Evolutionary conservation across 306 rosid species (phyloP).

Genomic region (Sechiopsis laciniata): DNA sequence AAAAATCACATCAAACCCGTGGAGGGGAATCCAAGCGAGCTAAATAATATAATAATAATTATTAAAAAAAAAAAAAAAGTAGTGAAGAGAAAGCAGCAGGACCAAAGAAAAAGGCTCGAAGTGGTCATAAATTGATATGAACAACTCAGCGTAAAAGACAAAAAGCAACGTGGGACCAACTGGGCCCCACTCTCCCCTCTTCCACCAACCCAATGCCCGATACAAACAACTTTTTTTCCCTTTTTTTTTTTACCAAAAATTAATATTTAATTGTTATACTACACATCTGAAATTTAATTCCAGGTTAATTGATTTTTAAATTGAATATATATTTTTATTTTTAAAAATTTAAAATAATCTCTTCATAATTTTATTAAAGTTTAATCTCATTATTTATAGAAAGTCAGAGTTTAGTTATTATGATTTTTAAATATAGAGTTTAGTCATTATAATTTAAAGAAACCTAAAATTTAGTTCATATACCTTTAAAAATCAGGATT

Average conservation of each 20-base stretch:
- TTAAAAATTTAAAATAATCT: no score
- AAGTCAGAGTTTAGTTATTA: no score
- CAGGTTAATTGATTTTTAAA: no score
- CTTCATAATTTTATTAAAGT: no score
- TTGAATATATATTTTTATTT: no score
- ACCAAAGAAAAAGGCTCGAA: slow-evolving; percentile 8
- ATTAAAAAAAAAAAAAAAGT: not conserved
- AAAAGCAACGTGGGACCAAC: slow-evolving; percentile 15
- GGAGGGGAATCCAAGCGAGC: slow-evolving; percentile 11
- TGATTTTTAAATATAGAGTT: no score
- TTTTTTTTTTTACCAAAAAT: not conserved
- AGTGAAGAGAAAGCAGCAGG: not conserved
- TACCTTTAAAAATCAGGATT: no score
- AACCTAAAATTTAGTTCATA: no score
- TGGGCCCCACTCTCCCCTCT: slow-evolving; percentile 14
- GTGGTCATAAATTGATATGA: slow-evolving; percentile 12
- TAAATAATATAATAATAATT: not conserved
- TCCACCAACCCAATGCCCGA: slow-evolving; percentile 12
- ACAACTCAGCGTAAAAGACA: slow-evolving; percentile 18
- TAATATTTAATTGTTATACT: no score
- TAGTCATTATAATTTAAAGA: no score
- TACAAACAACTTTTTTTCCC: not conserved
- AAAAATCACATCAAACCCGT: slow-evolving; percentile 9
- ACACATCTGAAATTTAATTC: no score
- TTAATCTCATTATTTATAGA: no score